Base-by-base conservation (phyloP, 2,329 filamentous ascomycete genomes). In the Westerdykella ornata region DNA sequence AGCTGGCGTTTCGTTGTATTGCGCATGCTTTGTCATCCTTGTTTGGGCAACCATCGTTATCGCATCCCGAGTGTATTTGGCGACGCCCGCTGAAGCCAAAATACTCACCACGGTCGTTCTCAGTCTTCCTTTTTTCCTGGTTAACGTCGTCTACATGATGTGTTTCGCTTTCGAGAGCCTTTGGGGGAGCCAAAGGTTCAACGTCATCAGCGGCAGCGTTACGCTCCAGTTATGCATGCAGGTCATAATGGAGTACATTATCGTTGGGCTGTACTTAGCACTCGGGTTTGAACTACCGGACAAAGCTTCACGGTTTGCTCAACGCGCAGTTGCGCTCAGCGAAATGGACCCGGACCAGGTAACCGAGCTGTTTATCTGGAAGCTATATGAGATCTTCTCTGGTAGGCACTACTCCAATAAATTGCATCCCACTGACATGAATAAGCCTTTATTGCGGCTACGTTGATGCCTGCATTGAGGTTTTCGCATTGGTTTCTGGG, bases 131-230 rank as follows among this genome's bases (percentile, higher is more conserved):
- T 64, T 64, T 42, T 64, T 63, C 35, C 48, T 64, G 16, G 60
- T 63, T 32, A 56, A 64, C 35, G 54, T 64, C 18, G 59, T 64
- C 15, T 64, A 64, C 41, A 64, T 64, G 59, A 64, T 62, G 56
- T 63, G 59, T 36, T 64, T 64, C 38, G 61, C 61, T 5, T 64
- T 60, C 18, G 60, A 64, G 36, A 47, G 46, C 15, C 51, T 57
- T 44, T 49, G 44, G 43, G 37, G 50, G 5, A 38, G 38, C 22
- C 53, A 56, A 47, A 44, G 44, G 8, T 64, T 64, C 51, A 64
- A 64, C 44, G 60, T 64, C 34, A 64, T 64, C 34, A 63, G 59
- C 36, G 61, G 61, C 28, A 42, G 48, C 16, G 60, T 62, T 9
- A 64, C 60, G 3, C 49, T 54, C 4, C 61, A 64, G 40, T 44